These are phyloP conservation scores for Kernera saxatilis DNA, from an alignment of 345 rosid genomes.

Conservation along the genomic window DNA sequence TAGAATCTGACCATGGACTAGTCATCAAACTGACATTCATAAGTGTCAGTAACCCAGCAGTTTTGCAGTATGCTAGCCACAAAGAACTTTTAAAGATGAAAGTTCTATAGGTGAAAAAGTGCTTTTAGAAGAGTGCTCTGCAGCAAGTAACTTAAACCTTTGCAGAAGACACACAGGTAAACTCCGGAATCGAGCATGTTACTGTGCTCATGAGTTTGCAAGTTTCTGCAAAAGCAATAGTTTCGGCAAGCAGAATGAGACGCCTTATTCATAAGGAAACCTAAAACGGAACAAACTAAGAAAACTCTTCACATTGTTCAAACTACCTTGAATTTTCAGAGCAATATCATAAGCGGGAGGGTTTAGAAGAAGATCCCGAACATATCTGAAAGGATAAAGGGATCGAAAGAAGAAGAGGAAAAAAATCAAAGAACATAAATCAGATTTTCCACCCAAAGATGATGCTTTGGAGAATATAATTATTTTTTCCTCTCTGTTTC, in stretches of 20 bases:
- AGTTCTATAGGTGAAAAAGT: background rate
- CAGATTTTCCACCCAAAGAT: constrained; percentile 4
- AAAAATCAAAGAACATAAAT: background rate
- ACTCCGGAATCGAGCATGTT: constrained; percentile 81
- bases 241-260: constrained; percentile 2
- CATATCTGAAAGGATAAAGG: constrained; percentile 45
- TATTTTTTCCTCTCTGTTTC: background rate
- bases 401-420: background rate
- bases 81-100: background rate
- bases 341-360: constrained; percentile 94
- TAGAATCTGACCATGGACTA: constrained; percentile 7
- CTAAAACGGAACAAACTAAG: background rate
- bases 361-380: constrained; percentile 90
- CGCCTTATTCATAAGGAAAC: background rate
- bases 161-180: constrained; percentile 81
- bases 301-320: background rate
- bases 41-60: background rate
- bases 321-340: constrained; percentile 73
- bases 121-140: background rate
- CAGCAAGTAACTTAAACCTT: constrained; percentile 51
- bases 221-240: constrained; percentile 48
- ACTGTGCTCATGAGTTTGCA: constrained; percentile 82
- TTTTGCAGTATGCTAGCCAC: background rate
- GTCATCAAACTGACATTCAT: background rate
- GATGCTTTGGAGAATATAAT: background rate